Conservation (phyloP, 805 yeast genomes). For the Blastobotrys americana region DNA sequence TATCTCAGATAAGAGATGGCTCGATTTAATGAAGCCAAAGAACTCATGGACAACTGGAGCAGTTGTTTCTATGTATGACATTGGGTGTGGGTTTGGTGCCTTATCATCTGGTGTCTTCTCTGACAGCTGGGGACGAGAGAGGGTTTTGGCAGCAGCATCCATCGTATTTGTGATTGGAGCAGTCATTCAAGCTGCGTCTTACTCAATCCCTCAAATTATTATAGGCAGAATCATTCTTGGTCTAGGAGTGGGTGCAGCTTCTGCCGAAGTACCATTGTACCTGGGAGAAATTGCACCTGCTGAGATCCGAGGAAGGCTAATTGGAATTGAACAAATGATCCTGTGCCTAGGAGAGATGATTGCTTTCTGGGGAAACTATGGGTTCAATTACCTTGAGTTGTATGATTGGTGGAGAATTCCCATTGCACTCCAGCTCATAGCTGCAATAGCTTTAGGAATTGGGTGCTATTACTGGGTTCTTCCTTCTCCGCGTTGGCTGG, state of each 20-base stretch:
- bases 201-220: conserved; percentile 63
- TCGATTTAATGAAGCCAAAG: conserved; percentile 34
- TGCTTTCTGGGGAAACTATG: conserved; percentile 15
- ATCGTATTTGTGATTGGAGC: conserved; percentile 79
- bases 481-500: conserved; percentile 5
- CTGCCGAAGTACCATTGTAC: conserved; percentile 69
- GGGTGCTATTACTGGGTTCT: conserved; percentile 1
- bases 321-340: conserved; percentile 53
- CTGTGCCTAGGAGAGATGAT: conserved; percentile 12
- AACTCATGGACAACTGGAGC: conserved; percentile 41
- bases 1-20: conserved; percentile 47
- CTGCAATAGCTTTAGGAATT: conserved; percentile 27
- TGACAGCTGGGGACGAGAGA: conserved; percentile 77
- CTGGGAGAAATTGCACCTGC: conserved; percentile 76
- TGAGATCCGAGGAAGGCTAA: conserved; percentile 75
- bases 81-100: conserved; percentile 41
- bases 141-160: conserved; percentile 75
- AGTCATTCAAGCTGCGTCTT: conserved; percentile 72
- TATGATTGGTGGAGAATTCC: conserved; percentile 33
- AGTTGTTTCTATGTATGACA: conserved; percentile 42
- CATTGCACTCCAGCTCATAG: conserved; percentile 51
- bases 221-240: conserved; percentile 73
- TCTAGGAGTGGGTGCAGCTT: conserved; percentile 66
- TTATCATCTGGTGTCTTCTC: conserved; percentile 49
- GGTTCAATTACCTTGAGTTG: conserved; percentile 8